Conservation (phyloP, 345 rosid genomes). For the Durio zibethinus region DNA sequence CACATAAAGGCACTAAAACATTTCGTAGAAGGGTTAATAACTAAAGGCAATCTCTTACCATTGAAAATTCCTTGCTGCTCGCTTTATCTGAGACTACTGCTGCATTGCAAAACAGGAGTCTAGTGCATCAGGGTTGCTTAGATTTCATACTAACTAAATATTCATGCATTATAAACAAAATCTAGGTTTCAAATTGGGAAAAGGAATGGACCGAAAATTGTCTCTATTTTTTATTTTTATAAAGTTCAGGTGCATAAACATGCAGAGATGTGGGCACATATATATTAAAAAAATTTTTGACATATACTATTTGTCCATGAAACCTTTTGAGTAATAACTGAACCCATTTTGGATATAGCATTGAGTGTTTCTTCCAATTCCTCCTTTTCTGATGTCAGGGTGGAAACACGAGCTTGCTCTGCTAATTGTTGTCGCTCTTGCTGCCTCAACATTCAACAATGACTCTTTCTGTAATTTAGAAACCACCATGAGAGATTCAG, state of each 20-base stretch:
- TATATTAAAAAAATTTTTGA: neutral
- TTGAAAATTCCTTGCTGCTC: slow-evolving; percentile 43
- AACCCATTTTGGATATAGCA: slow-evolving; percentile 37
- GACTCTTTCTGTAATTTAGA: slow-evolving; percentile 56
- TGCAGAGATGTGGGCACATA: neutral
- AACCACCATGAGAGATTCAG: slow-evolving; percentile 29
- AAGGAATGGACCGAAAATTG: neutral
- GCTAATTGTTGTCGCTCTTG: slow-evolving; percentile 51
- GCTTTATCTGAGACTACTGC: slow-evolving; percentile 45
- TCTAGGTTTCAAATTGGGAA: neutral
- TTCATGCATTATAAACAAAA: neutral
- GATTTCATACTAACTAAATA: neutral
- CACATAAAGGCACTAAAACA: neutral
- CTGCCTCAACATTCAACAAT: slow-evolving; percentile 52
- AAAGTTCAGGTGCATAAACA: neutral
- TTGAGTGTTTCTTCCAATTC: slow-evolving; percentile 65
- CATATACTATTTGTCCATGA: neutral
- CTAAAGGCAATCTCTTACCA: slow-evolving; percentile 43
- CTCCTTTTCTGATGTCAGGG: slow-evolving; percentile 64
- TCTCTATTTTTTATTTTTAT: neutral
- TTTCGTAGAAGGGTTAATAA: neutral
- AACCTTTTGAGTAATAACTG: slow-evolving; percentile 40
- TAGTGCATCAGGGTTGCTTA: neutral
- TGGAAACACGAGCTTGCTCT: slow-evolving; percentile 61
- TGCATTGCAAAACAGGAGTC: slow-evolving; percentile 23